These are phyloP conservation scores for Myxozyma neotropica DNA, from an alignment of 805 yeast species.

Conservation along the genomic window DNA sequence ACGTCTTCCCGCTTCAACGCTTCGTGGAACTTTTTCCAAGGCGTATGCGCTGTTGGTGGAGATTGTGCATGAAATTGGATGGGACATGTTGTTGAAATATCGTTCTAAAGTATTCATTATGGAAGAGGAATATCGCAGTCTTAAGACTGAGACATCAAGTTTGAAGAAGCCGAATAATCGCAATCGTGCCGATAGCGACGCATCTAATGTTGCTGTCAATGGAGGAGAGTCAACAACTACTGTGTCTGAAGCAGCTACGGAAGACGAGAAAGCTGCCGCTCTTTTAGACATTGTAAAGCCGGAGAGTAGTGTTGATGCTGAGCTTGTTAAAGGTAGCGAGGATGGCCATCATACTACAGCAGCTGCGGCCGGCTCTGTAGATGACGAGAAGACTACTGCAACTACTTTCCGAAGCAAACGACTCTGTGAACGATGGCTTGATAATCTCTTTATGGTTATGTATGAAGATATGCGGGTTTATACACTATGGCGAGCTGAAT, in stretches of 20 bases:
- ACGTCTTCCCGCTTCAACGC: constrained; percentile 53
- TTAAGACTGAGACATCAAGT: constrained; percentile 36
- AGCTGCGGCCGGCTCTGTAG: constrained; percentile 7
- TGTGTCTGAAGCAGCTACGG: constrained; percentile 34
- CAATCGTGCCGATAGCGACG: constrained; percentile 31
- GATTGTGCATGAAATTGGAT: constrained; percentile 70
- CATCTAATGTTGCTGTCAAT: constrained; percentile 30
- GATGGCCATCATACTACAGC: constrained; percentile 18
- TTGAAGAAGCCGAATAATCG: constrained; percentile 12
- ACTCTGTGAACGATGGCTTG: constrained; percentile 78
- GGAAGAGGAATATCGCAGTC: constrained; percentile 65
- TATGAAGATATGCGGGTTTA: constrained; percentile 71
- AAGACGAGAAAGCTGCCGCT: constrained; percentile 16
- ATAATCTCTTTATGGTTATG: constrained; percentile 66
- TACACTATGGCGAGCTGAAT: constrained; percentile 92
- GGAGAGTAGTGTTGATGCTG: constrained; percentile 34
- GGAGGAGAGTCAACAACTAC: constrained; percentile 15
- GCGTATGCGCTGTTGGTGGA: constrained; percentile 74
- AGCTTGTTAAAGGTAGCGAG: constrained; percentile 31
- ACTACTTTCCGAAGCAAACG: constrained; percentile 49
- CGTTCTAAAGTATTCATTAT: constrained; percentile 78
- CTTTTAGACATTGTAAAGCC: constrained; percentile 31
- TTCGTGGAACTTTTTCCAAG: constrained; percentile 56
- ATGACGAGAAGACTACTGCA: constrained; percentile 4
- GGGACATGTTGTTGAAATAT: constrained; percentile 72